Percentiles rank a stretch among this genome's conserved stretches.
These are phyloP conservation scores for Dipteronia sinensis DNA, from an alignment of 345 rosid genomes.

Conservation along the genomic window DNA sequence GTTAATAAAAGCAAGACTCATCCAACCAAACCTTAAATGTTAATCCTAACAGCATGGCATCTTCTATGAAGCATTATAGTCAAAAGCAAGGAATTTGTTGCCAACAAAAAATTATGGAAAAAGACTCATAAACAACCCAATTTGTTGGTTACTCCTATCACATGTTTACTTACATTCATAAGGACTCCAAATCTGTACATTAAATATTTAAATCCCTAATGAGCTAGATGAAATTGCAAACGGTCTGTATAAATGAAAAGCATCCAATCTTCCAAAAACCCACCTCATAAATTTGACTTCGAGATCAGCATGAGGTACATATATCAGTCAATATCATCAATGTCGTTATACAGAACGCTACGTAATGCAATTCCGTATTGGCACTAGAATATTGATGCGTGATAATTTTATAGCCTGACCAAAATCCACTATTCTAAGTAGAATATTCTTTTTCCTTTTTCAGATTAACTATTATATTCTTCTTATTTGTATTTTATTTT, in stretches of 20 bases:
- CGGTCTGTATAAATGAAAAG: not conserved
- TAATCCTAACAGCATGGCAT: not conserved
- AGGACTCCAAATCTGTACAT: not conserved
- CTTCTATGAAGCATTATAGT: not conserved
- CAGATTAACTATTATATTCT: not conserved
- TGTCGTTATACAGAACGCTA: not conserved
- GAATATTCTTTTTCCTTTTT: not conserved
- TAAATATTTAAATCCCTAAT: not conserved
- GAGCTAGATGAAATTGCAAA: not conserved
- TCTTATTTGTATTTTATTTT: not conserved
- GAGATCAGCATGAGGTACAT: not conserved
- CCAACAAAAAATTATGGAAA: not conserved
- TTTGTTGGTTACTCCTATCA: not conserved
- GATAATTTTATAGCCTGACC: not conserved
- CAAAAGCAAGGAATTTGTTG: not conserved
- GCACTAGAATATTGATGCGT: not conserved
- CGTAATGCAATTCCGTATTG: not conserved
- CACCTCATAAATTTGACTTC: not conserved
- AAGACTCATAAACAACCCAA: not conserved
- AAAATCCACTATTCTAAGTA: not conserved
- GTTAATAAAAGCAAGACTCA: constrained; percentile 3
- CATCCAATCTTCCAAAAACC: not conserved
- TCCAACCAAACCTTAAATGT: not conserved
- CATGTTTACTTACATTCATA: not conserved
- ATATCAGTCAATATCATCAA: not conserved